A percentile compares a stretch with the other conserved stretches of the same genome.
Evolutionary conservation across 1,284 basidiomycete genomes (phyloP).

Genomic region (Fistulinella staudtii): DNA sequence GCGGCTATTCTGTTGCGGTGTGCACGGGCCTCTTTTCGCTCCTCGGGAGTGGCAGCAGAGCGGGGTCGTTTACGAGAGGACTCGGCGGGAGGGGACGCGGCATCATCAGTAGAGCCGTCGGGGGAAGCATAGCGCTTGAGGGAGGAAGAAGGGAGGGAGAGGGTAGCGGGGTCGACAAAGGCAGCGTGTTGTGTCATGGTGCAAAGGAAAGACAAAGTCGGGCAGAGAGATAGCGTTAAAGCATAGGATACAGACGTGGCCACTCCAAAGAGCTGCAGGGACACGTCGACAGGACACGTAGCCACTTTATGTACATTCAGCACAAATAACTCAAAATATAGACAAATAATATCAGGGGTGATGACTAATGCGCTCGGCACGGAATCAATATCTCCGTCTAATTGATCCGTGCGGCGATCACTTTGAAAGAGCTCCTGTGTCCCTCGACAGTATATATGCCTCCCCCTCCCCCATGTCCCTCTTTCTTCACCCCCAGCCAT

Average conservation of each 20-base stretch:
- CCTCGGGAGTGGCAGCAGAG: constrained; percentile 57
- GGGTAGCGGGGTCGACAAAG: constrained; percentile 39
- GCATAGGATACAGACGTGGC: constrained; percentile 21
- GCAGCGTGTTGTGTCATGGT: constrained; percentile 10
- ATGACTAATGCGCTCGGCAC: no score
- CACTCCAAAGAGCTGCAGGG: constrained; percentile 5
- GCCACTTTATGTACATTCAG: constrained; percentile 27
- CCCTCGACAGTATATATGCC: not conserved
- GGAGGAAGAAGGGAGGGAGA: constrained; percentile 36
- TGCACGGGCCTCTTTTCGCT: constrained; percentile 77
- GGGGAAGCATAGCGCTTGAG: constrained; percentile 30
- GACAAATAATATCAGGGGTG: no score
- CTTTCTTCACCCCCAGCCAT: no score
- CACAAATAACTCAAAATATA: constrained; percentile 21
- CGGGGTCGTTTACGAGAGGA: constrained; percentile 67
- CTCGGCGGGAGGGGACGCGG: constrained; percentile 31
- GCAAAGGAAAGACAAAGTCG: not conserved
- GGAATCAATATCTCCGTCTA: no score
- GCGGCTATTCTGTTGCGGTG: constrained; percentile 82
- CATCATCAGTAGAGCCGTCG: constrained; percentile 26
- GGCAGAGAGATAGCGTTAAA: constrained; percentile 26
- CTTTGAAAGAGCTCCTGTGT: constrained; percentile 6
- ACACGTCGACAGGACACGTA: constrained; percentile 32
- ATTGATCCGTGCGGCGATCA: constrained; percentile 7
- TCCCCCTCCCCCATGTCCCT: no score